Base-by-base conservation (phyloP, 192 early-diverging fungal species). In the Umbelopsis sp. region DNA sequence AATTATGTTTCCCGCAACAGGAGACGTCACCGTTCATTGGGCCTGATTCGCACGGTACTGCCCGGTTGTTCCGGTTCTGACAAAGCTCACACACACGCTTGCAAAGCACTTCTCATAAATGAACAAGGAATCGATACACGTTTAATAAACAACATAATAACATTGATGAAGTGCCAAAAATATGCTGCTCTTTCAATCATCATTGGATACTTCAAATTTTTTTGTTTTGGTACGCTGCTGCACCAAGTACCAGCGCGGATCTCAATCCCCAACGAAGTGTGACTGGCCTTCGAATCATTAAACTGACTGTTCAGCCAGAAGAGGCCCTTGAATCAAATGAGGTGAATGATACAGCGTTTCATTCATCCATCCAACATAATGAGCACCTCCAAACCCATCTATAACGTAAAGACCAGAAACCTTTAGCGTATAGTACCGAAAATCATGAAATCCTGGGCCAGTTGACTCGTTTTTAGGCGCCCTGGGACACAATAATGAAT, bases 301-400 rank as follows among this genome's bases (percentile, higher is more conserved):
- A 4, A 49, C 47, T 49, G 5, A 9, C 47, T 21, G 47, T 16
- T 17, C 47, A 21, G 47, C 16, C 47, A 49, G 47, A 16, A 34
- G 31, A 34, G 56, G 56, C 9, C 56, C 56, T 62, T 29, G 56
- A 62, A 62, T 62, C 31, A 34, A 32, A 20, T 62, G 24, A 17
- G 56, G 56, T 8, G 26, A 32, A 32, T 62, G 56, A 62, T 62
- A 62, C 12, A 62, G 17, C 10, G 56, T 62, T 7, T 62, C 56
- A 34, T 62, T 62, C 56, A 62, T 62, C 56, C 56, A 62, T 34
- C 56, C 56, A 14, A 62, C 56, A n/a, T 62, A 62, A 62, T 62
- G 56, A 14, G 56, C 56, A n/a, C 56, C 56, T 62, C 56, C 56
- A 62, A 62, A 62, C 2, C 56, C 56, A 62, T 62, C 20, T 2